Conservation (phyloP, 257 asterid genomes). For the Solanum bulbocastanum region DNA sequence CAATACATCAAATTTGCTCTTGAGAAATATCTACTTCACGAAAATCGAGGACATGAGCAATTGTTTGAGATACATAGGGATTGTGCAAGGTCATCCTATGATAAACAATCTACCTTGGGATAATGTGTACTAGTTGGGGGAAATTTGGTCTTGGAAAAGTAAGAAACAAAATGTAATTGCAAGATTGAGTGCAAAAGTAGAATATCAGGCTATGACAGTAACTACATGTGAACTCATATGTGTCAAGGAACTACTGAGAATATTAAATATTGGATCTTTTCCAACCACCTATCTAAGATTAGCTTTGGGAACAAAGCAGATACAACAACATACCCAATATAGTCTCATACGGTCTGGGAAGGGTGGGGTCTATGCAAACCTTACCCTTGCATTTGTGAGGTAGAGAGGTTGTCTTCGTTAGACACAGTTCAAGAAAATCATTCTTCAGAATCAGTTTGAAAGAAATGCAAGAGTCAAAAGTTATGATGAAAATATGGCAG, state of each 20-base stretch:
- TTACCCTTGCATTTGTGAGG: neutral
- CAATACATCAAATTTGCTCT: neutral
- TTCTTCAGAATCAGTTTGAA: neutral
- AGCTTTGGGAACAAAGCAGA: neutral
- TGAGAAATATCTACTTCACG: neutral
- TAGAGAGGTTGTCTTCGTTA: neutral
- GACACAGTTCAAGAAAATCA: neutral
- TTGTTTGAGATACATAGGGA: neutral
- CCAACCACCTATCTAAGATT: neutral
- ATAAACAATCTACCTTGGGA: neutral
- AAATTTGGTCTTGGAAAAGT: neutral
- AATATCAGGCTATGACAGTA: neutral
- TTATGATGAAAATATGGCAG: neutral
- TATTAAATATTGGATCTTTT: neutral
- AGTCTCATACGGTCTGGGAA: neutral
- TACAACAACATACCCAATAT: neutral
- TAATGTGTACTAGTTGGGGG: neutral
- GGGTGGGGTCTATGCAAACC: neutral
- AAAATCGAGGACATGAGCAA: neutral
- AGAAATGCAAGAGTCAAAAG: neutral
- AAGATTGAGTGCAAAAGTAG: neutral
- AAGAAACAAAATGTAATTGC: neutral
- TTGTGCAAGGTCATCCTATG: neutral
- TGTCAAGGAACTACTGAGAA: neutral
- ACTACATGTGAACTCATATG: neutral